Base-by-base conservation (phyloP, 2,329 filamentous ascomycete genomes). In the Aspergillus sp. region DNA sequence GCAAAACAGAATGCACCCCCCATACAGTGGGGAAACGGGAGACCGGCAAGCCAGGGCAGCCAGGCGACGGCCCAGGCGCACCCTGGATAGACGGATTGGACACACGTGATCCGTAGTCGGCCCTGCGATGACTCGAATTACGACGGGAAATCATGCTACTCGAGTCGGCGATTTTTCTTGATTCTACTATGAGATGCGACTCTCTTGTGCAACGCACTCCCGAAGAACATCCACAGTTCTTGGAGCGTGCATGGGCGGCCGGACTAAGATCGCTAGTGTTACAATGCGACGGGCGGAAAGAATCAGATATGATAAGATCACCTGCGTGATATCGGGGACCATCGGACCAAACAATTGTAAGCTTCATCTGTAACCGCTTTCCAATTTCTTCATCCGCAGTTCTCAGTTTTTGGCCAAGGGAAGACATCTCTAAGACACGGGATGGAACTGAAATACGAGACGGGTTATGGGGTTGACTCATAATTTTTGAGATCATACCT, bases 221-320 rank as follows among this genome's bases (percentile, higher is more conserved):
- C 33, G 14, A 31, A 17, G 46, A 21, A 37, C 17, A 46, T 17
- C 14, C n/a, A 33, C 40, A 45, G 41, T 40, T 62, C 51, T 51
- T 50, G 45, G 52, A 45, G 45, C 45, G 45, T 55, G 51, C 47
- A 55, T 50, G 31, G 55, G 40, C 50, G 44, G 21, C 43, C 19
- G 19, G 31, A 57, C 46, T 46, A 58, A 55, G 40, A 57, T 41
- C 46, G 53, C 53, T 54, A 60, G 55, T 55, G 49, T 58, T 31
- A 46, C 58, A 46, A 31, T 17, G 51, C 52, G 40, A 55, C 55
- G 37, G 43, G 45, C 2, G 55, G 51, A 50, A 47, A 59, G 41
- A 60, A 66, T 66, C 63, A 62, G 64, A 66, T 64, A 66, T 66
- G 63, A 66, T 67, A 66, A 67, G 62, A 65, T 66, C 59, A 59